Conservation (phyloP, 768 basidiomycete species). For the Russula vinacea region DNA sequence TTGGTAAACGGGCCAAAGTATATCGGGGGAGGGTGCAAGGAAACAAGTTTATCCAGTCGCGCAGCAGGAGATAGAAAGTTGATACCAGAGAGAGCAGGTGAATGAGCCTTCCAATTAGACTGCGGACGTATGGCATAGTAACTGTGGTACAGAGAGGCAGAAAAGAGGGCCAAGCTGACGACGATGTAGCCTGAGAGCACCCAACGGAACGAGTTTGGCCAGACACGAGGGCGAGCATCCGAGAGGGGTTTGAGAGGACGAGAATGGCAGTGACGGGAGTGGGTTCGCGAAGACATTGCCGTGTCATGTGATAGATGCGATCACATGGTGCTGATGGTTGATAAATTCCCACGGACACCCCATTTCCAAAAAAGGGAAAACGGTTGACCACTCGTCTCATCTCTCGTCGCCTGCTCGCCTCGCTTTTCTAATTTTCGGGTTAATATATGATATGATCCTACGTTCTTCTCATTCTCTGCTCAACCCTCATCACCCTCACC, state of each 20-base stretch:
- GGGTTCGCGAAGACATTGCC: too few species aligned
- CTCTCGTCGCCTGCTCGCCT: neutral
- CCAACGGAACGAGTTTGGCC: slow-evolving; percentile 15
- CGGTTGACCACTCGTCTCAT: neutral
- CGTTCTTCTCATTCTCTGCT: neutral
- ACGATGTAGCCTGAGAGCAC: slow-evolving; percentile 25
- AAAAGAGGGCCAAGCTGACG: slow-evolving; percentile 27
- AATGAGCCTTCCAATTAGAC: neutral
- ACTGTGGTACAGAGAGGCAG: slow-evolving; percentile 22
- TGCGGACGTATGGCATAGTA: neutral
- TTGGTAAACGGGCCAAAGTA: slow-evolving; percentile 30
- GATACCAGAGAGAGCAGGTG: slow-evolving; percentile 11
- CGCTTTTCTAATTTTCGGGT: neutral
- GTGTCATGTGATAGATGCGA: slow-evolving; percentile 22
- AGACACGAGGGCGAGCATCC: slow-evolving; percentile 9
- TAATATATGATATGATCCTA: slow-evolving; percentile 19
- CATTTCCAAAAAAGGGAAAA: slow-evolving; percentile 7
- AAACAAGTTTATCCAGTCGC: slow-evolving; percentile 32
- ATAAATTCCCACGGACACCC: slow-evolving; percentile 23
- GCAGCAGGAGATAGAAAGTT: slow-evolving; percentile 9
- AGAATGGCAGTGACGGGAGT: too few species aligned
- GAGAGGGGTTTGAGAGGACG: too few species aligned
- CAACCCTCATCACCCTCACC: neutral
- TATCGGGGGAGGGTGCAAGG: slow-evolving; percentile 31
- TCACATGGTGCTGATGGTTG: slow-evolving; percentile 28